Evolutionary conservation across 176 grass and related monocot species (phyloP).

Genomic region (Pontederia crassipes): DNA sequence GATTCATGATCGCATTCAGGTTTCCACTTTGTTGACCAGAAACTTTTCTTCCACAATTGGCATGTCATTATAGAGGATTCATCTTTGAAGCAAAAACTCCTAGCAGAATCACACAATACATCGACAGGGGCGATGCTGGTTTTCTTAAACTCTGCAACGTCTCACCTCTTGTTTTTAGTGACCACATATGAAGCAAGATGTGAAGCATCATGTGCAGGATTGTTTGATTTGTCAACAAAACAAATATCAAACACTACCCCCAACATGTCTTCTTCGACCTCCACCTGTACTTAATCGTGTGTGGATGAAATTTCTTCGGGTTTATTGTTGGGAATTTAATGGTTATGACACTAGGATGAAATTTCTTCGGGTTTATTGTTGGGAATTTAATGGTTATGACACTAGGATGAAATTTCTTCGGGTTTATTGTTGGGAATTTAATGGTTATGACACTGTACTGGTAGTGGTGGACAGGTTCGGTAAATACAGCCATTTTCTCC

Average conservation of each 20-base stretch:
- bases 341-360: no score
- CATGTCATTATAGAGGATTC: no score
- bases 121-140: not conserved
- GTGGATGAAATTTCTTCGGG: no score
- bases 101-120: not conserved
- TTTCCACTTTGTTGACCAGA: no score
- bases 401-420: no score
- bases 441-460: not conserved
- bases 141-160: not conserved
- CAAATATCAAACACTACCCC: not conserved
- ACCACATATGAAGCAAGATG: not conserved
- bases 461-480: not conserved
- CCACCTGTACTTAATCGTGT: not conserved
- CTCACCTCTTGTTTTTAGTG: not conserved
- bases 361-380: no score
- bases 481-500: not conserved
- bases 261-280: not conserved
- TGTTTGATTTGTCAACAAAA: no score
- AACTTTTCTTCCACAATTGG: no score
- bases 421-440: no score
- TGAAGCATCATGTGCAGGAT: not conserved
- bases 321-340: not conserved
- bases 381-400: no score
- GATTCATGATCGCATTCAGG: no score
- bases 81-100: no score